Conservation (phyloP, 345 rosid genomes). For the Gossypium arboreum region DNA sequence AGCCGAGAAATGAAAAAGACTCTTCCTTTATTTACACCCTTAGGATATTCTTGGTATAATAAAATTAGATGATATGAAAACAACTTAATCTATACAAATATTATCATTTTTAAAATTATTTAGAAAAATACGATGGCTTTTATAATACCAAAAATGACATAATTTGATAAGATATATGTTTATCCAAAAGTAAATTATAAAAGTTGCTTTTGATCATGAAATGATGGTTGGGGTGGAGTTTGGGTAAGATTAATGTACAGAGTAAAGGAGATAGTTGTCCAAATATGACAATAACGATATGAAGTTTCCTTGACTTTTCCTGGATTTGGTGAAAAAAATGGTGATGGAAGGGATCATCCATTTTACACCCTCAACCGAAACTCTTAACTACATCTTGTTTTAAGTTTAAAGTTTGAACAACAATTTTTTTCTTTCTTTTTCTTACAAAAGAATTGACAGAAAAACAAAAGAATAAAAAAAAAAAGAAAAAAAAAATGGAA, state of each 20-base stretch:
- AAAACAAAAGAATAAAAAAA: constrained; percentile 37
- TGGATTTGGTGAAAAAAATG: background rate
- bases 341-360: constrained; percentile 6
- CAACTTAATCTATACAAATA: no score
- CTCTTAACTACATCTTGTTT: constrained; percentile 30
- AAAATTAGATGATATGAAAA: background rate
- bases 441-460: constrained; percentile 53
- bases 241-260: background rate
- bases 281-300: background rate
- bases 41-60: no score
- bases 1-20: background rate
- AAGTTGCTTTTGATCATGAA: background rate
- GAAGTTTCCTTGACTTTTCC: background rate
- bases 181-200: background rate
- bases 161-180: background rate
- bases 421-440: constrained; percentile 20
- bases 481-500: background rate
- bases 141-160: background rate
- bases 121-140: no score
- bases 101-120: no score
- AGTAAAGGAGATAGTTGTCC: background rate
- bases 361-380: background rate
- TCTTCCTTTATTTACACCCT: background rate
- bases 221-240: background rate
- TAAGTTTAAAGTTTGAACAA: constrained; percentile 22